Evolutionary conservation across 768 basidiomycete species (phyloP), one percentile per base, ranked within the genome.

Genomic region (Fomitopsis pulvina): DNA sequence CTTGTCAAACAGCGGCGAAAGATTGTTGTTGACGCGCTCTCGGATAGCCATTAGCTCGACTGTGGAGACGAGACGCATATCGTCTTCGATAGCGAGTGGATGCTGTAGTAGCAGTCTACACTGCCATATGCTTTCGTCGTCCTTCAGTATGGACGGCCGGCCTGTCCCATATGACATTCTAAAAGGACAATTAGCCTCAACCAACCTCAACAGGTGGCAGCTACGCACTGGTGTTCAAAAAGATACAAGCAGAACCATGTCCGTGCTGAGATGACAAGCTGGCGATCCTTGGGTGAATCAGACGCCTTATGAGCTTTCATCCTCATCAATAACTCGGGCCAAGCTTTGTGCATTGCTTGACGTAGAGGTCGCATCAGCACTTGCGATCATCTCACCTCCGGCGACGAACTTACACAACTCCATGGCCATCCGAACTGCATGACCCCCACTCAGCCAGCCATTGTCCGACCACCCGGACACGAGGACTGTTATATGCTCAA

Each of bases 391-490:
- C 14, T 18, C n/a, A 27, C 10, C 10, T 21, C 12, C 26, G 16
- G 21, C 44, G 8, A 11, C 29, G 22, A 1, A 66, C 82, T 64
- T 62, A 89, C 90, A 92, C 46, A 94, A 72, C 62, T 97, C 94
- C 75, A 96, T 83, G 34, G 91, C 93, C 90, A 97, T 93, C 45
- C 93, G 79, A 8, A 96, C 92, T n/a, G 94, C 94, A 68, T 96
- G 94, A 9, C 90, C 92, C 9, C 91, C 89, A 57, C 87, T 92
- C 29, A 96, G 66, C 92, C 92, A 94, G n/a, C 91, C 91, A 59
- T 91, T 91, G 57, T 94, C 91, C 16, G 90, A 92, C 87, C 92
- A 97, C 4, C 92, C 92, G 29, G 93, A 87, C 18, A 95, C 83
- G 45, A 96, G 74, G 51, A 94, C 90, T 93, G 51, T 9, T 47